phyloP scores from a whole-genome alignment of 768 basidiomycete genomes.

The Leccinum ochraceum region DNA sequence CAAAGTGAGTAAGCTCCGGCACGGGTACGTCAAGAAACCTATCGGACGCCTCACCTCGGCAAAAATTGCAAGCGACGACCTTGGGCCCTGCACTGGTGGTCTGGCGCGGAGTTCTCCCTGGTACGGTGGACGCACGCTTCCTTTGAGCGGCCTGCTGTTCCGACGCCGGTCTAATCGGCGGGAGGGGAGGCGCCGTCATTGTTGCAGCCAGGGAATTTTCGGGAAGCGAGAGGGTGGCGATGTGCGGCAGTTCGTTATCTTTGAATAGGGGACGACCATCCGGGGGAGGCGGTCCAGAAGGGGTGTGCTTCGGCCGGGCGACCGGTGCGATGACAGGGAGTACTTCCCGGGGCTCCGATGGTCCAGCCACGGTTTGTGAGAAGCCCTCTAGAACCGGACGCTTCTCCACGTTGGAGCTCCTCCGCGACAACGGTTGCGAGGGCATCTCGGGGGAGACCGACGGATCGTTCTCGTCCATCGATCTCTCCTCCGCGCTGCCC shows the following conservation, averaged over 20 bases:
- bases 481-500: slow-evolving; percentile 62
- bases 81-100: slow-evolving; percentile 75
- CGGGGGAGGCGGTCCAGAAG: slow-evolving; percentile 24
- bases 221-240: slow-evolving; percentile 65
- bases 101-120: slow-evolving; percentile 59
- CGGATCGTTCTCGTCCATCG: slow-evolving; percentile 49
- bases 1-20: slow-evolving; percentile 4
- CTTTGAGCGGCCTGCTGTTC: slow-evolving; percentile 69
- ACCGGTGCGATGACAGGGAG: slow-evolving; percentile 39
- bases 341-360: slow-evolving; percentile 48
- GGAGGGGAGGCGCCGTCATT: slow-evolving; percentile 65
- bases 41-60: slow-evolving; percentile 60
- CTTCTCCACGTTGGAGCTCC: slow-evolving; percentile 39
- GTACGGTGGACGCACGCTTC: slow-evolving; percentile 68
- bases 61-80: slow-evolving; percentile 87
- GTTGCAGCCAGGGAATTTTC: slow-evolving; percentile 54
- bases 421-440: slow-evolving; percentile 37
- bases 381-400: slow-evolving; percentile 35
- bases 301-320: slow-evolving; percentile 31
- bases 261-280: slow-evolving; percentile 49
- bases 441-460: slow-evolving; percentile 57
- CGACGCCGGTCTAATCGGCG: slow-evolving; percentile 64
- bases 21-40: slow-evolving; percentile 2
- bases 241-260: slow-evolving; percentile 70
- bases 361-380: slow-evolving; percentile 30